Evolutionary conservation across 345 rosid species (phyloP).

Genomic region (Lepidium africanum): DNA sequence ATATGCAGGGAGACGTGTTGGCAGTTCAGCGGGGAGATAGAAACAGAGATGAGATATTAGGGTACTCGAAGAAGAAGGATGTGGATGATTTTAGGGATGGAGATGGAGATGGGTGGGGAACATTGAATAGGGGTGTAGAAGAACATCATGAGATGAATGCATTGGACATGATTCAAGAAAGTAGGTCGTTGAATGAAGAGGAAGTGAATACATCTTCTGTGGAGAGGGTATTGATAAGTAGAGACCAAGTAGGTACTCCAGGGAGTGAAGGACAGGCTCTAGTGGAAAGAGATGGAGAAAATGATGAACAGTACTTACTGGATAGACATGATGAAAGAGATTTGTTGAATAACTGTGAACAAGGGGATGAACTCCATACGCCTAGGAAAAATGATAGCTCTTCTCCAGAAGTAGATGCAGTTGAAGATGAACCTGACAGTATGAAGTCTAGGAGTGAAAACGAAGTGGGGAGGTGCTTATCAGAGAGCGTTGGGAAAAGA

Average conservation of each 20-base stretch:
- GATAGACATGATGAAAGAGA: neutral
- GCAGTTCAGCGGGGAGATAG: conserved; percentile 21
- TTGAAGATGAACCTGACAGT: conserved; percentile 2
- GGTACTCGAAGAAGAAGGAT: conserved; percentile 16
- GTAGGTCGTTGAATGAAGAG: neutral
- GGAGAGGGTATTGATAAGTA: neutral
- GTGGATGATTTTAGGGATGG: conserved; percentile 10
- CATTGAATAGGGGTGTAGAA: neutral
- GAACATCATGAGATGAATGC: neutral
- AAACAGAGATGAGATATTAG: conserved; percentile 1
- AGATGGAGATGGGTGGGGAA: conserved; percentile 24
- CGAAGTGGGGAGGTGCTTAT: neutral
- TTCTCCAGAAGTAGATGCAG: neutral
- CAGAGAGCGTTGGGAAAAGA: neutral
- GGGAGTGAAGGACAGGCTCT: neutral
- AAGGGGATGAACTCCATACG: neutral
- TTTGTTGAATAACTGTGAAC: neutral
- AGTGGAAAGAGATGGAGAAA: conserved; percentile 1
- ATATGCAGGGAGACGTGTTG: conserved; percentile 28
- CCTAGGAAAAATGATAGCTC: neutral
- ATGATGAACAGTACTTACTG: neutral
- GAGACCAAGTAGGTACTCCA: neutral
- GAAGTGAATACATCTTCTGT: conserved; percentile 3
- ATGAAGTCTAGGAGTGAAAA: neutral
- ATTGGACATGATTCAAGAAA: neutral